Conservation (phyloP, 2,329 filamentous ascomycete genomes). For the Stylonectria norvegica region DNA sequence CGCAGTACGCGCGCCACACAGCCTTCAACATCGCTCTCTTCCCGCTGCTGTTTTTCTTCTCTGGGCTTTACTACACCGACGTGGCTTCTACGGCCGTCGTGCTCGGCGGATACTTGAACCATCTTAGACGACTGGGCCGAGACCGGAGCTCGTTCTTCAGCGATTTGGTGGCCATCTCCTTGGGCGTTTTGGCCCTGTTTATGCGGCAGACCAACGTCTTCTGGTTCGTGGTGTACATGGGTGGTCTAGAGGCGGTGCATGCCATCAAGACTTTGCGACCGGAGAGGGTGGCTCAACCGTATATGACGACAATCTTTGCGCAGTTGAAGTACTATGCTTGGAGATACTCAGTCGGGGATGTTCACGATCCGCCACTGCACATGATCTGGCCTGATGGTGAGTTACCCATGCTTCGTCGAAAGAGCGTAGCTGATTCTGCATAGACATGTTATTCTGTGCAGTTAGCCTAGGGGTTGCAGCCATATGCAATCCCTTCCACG, state of each 20-base stretch:
- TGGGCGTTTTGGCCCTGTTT: conserved; percentile 64
- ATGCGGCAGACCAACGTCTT: conserved; percentile 97
- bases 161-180: conserved; percentile 44
- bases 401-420: too few relatives aligned
- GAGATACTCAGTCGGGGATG: conserved; percentile 47
- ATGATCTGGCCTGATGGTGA: conserved; percentile 50
- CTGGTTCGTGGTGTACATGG: conserved; percentile 81
- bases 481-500: conserved; percentile 43
- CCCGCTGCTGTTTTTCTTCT: conserved; percentile 93
- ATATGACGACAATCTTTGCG: conserved; percentile 30
- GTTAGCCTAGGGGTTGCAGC: conserved; percentile 63
- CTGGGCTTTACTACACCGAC: conserved; percentile 92
- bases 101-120: conserved; percentile 62
- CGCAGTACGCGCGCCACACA: conserved; percentile 52
- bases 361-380: conserved; percentile 53
- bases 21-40: conserved; percentile 81
- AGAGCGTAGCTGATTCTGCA: conserved; percentile 10
- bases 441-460: conserved; percentile 54
- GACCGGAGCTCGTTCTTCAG: conserved; percentile 33
- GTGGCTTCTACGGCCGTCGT: conserved; percentile 76
- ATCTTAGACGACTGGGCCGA: conserved; percentile 43
- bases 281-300: conserved; percentile 27
- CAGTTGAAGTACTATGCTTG: conserved; percentile 38
- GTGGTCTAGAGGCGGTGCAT: conserved; percentile 55
- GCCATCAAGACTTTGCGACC: conserved; percentile 45